Percentiles rank a stretch among this genome's conserved stretches.
phyloP scores from a whole-genome alignment of 352 stramenopile species.

The Halophytophthora polymorphica region DNA sequence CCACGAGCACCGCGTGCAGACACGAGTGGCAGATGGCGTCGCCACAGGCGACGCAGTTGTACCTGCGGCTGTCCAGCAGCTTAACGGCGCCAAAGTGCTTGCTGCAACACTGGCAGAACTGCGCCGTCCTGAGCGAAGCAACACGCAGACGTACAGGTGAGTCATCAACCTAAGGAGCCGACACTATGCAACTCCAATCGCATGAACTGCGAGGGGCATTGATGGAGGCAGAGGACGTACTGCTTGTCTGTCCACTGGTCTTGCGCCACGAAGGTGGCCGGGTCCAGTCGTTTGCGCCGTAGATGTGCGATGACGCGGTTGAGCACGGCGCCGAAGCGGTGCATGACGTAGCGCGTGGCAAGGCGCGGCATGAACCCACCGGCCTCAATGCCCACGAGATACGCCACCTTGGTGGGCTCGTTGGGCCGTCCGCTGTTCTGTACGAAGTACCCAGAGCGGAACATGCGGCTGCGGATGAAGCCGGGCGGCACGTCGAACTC shows the following conservation, averaged over 20 bases:
- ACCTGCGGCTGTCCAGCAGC: constrained; percentile 23
- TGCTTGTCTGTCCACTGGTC: constrained; percentile 34
- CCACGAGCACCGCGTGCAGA: constrained; percentile 29
- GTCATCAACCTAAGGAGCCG: no score
- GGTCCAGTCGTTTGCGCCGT: constrained; percentile 23
- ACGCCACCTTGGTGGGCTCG: constrained; percentile 29
- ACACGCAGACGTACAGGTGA: neutral
- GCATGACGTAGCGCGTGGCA: constrained; percentile 37
- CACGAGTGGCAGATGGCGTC: constrained; percentile 49
- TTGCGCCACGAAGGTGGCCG: constrained; percentile 25
- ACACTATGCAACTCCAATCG: neutral
- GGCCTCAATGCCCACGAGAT: constrained; percentile 42
- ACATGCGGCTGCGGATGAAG: constrained; percentile 38
- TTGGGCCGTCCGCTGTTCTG: constrained; percentile 28
- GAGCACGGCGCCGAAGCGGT: constrained; percentile 32
- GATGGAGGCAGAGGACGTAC: neutral
- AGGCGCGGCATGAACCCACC: constrained; percentile 30
- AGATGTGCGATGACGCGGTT: constrained; percentile 34
- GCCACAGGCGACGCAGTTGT: constrained; percentile 52
- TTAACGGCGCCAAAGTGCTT: constrained; percentile 34
- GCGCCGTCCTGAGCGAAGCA: constrained; percentile 5
- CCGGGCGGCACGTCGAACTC: constrained; percentile 29
- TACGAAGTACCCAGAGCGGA: constrained; percentile 40
- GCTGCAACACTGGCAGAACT: constrained; percentile 39
- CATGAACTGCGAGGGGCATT: neutral